phyloP scores from a whole-genome alignment of 257 asterid species.

The Solanum pimpinellifolium region DNA sequence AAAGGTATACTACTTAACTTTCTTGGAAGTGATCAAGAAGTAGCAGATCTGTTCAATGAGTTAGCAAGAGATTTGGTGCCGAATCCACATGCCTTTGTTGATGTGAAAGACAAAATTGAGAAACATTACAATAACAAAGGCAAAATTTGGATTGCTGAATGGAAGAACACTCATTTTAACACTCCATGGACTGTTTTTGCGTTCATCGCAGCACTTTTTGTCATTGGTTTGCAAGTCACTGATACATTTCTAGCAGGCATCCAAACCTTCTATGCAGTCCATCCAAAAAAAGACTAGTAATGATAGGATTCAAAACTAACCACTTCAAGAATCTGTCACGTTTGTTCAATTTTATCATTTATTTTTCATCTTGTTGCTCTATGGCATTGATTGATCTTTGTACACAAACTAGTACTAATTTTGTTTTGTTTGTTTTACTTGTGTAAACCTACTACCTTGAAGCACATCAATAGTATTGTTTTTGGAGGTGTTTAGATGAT shows the following conservation, averaged over 20 bases:
- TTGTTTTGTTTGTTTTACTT: background rate
- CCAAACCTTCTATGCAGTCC: background rate
- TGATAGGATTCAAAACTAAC: background rate
- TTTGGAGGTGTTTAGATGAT: background rate
- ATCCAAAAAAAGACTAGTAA: background rate
- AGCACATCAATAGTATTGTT: background rate
- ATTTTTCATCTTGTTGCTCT: background rate
- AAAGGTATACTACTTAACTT: background rate
- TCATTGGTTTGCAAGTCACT: background rate
- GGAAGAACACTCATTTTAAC: background rate
- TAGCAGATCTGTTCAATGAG: conserved; percentile 2
- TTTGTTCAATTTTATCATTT: background rate
- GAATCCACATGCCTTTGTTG: background rate
- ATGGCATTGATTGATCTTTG: background rate
- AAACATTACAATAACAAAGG: background rate
- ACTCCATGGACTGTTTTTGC: conserved; percentile 3
- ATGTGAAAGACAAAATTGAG: background rate
- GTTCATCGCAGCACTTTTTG: background rate
- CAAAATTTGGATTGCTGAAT: background rate
- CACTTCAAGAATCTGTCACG: background rate
- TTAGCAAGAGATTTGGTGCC: conserved; percentile 4
- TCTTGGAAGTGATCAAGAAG: conserved; percentile 9
- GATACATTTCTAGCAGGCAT: background rate
- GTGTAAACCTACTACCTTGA: background rate
- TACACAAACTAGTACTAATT: background rate